phyloP scores from a whole-genome alignment of 1,139 yeast species.

The Kurtzmaniella quercitrusa region DNA sequence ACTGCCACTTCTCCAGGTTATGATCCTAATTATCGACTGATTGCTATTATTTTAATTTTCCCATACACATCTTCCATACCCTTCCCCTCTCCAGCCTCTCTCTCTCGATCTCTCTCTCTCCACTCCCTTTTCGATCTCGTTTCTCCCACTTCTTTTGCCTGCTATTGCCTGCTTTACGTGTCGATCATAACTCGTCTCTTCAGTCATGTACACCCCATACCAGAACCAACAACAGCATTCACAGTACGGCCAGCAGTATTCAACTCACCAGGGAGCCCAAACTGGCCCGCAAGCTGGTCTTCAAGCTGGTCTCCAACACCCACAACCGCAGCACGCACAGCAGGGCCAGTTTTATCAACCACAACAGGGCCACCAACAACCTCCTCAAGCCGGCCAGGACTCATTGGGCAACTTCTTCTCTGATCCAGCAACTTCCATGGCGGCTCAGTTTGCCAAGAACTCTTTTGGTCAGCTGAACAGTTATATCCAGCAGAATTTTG shows the following conservation, averaged over 20 bases:
- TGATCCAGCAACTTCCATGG: constrained; percentile 82
- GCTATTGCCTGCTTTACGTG: not conserved
- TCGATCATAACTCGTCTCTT: not conserved
- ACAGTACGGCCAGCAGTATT: constrained; percentile 6
- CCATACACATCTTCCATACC: no score
- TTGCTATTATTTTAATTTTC: no score
- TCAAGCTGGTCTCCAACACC: constrained; percentile 34
- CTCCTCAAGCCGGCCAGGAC: constrained; percentile 6
- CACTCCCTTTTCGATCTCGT: not conserved
- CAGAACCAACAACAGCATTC: constrained; percentile 11
- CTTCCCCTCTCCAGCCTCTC: not conserved
- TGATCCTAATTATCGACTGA: no score
- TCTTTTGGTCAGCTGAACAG: constrained; percentile 73
- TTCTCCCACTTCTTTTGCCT: not conserved
- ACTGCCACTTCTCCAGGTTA: no score
- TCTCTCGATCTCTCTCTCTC: not conserved
- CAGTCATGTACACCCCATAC: constrained; percentile 45
- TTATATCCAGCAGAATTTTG: constrained; percentile 69
- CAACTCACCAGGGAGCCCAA: constrained; percentile 2
- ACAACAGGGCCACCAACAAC: constrained; percentile 10
- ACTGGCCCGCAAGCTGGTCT: constrained; percentile 14
- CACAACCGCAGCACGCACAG: constrained; percentile 12
- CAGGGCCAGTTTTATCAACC: constrained; percentile 12
- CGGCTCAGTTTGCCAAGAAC: constrained; percentile 82
- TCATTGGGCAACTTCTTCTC: constrained; percentile 45